A percentile compares a stretch with the other conserved stretches of the same genome.
These are phyloP conservation scores for Erodium trifolium DNA, from an alignment of 441 rosid genomes.

Conservation along the genomic window DNA sequence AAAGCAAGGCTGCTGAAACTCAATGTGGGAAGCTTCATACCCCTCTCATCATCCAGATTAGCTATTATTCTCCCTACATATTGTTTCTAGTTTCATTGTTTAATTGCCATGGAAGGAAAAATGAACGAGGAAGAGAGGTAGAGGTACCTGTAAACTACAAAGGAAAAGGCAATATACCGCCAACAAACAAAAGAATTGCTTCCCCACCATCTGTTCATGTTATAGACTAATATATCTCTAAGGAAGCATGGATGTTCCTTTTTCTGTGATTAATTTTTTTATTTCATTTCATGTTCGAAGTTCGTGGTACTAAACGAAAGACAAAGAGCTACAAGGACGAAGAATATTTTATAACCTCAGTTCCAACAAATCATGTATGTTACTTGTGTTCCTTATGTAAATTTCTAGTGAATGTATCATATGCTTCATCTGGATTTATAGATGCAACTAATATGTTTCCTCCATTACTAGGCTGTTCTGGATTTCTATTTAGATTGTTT, in stretches of 20 bases:
- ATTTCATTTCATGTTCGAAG: constrained; percentile 25
- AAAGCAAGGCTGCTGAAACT: neutral
- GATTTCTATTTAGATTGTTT: constrained; percentile 4
- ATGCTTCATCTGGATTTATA: constrained; percentile 10
- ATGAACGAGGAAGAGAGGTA: neutral
- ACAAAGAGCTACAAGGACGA: constrained; percentile 70
- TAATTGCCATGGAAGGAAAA: neutral
- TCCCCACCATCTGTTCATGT: neutral
- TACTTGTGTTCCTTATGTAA: constrained; percentile 7
- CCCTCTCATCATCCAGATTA: neutral
- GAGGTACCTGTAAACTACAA: constrained; percentile 2
- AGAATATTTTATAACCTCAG: constrained; percentile 69
- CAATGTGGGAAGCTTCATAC: neutral
- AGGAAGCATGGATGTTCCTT: neutral
- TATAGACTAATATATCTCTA: neutral
- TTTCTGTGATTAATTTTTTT: neutral
- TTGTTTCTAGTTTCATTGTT: neutral
- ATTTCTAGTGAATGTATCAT: neutral
- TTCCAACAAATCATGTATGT: constrained; percentile 79
- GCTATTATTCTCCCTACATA: neutral
- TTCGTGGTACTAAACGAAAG: constrained; percentile 60
- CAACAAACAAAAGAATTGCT: neutral
- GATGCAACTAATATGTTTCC: constrained; percentile 7
- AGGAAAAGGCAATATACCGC: neutral
- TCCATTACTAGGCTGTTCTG: constrained; percentile 6